Evolutionary conservation across 179 eudicot genomes (phyloP).

Genomic region (Drosera spatulata): DNA sequence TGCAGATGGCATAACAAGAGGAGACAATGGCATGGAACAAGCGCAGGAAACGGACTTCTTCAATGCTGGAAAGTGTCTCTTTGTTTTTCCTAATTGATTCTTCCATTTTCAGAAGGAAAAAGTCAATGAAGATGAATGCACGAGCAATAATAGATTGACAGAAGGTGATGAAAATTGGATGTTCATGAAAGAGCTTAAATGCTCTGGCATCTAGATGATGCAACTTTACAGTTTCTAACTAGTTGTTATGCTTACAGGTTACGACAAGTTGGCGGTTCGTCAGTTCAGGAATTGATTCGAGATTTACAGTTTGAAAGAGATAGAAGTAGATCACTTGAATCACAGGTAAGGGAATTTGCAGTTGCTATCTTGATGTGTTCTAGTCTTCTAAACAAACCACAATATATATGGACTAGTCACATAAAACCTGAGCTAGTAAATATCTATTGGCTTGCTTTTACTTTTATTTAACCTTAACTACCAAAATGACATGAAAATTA

Average conservation of each 20-base stretch:
- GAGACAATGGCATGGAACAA: neutral
- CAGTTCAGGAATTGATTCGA: conserved; percentile 7
- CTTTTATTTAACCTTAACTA: no score
- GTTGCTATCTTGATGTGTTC: neutral
- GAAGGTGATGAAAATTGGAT: conserved; percentile 16
- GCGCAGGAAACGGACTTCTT: neutral
- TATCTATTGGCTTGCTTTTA: no score
- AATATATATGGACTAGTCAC: neutral
- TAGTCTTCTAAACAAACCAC: neutral
- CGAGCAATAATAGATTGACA: conserved; percentile 12
- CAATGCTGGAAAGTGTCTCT: neutral
- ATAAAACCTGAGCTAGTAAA: no score
- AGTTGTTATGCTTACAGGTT: conserved; percentile 13
- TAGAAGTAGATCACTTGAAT: conserved; percentile 26
- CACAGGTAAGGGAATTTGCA: conserved; percentile 21
- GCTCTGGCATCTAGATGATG: neutral
- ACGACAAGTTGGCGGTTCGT: conserved; percentile 10
- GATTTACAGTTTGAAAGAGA: conserved; percentile 32
- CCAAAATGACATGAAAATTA: neutral
- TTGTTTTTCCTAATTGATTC: neutral
- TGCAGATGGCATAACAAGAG: neutral
- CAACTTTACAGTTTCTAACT: neutral
- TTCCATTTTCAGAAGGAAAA: conserved; percentile 3
- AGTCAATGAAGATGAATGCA: neutral
- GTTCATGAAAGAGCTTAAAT: neutral